phyloP scores from a whole-genome alignment of 2,329 filamentous ascomycete genomes.

The Cucurbitaria berberidis region DNA sequence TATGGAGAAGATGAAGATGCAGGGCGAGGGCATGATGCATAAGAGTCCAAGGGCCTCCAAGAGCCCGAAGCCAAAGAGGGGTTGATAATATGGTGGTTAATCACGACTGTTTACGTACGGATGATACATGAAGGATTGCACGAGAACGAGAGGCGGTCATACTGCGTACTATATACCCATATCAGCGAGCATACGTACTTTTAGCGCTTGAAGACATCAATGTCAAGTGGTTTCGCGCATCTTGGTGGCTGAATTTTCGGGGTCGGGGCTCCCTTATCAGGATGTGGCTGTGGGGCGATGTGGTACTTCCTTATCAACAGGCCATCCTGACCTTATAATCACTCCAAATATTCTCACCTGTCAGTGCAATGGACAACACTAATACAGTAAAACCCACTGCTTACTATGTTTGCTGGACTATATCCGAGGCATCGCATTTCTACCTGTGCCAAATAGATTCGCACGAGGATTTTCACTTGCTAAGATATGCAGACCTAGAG shows the following conservation, averaged over 20 bases:
- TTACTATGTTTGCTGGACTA: no score
- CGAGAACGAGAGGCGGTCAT: not conserved
- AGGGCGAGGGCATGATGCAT: slow-evolving; percentile 59
- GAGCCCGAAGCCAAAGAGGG: slow-evolving; percentile 21
- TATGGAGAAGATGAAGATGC: slow-evolving; percentile 60
- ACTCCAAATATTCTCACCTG: no score
- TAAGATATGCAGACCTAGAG: no score
- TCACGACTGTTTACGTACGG: not conserved
- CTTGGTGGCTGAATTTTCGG: not conserved
- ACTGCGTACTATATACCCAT: slow-evolving; percentile 12
- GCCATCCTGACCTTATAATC: not conserved
- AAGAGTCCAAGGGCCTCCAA: slow-evolving; percentile 47
- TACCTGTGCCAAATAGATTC: no score
- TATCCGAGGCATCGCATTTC: no score
- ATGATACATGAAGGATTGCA: not conserved
- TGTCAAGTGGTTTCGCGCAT: not conserved
- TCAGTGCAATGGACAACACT: no score
- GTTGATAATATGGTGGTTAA: not conserved
- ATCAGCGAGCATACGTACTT: slow-evolving; percentile 1
- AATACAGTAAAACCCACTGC: no score
- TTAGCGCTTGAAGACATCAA: not conserved
- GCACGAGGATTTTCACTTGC: no score
- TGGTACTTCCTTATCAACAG: not conserved
- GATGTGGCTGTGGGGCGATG: not conserved
- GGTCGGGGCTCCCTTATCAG: not conserved